phyloP scores from a whole-genome alignment of 768 basidiomycete species.

The Melanogaster broomeanus region DNA sequence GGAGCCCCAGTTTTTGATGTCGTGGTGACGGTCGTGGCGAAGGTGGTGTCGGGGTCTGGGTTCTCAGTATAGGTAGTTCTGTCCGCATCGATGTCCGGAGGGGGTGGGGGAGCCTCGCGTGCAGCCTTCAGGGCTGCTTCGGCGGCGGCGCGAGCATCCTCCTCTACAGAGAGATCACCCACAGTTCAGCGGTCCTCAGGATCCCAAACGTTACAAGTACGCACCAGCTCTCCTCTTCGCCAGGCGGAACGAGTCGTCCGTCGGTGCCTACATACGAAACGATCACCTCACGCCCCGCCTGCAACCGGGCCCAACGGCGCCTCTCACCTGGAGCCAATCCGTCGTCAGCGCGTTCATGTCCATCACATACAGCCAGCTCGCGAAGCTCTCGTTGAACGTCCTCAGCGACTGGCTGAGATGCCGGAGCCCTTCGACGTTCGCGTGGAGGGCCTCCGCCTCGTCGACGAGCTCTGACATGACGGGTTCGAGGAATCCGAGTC shows the following conservation, averaged over 20 bases:
- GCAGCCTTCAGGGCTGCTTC: conserved; percentile 51
- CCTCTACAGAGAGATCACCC: conserved; percentile 43
- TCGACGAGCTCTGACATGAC: conserved; percentile 85
- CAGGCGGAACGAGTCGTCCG: conserved; percentile 56
- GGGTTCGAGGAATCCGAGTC: conserved; percentile 83
- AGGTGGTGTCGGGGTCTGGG: conserved; percentile 37
- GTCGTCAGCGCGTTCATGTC: conserved; percentile 95
- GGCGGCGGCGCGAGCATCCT: conserved; percentile 53
- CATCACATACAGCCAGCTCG: conserved; percentile 88
- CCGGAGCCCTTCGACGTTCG: conserved; percentile 72
- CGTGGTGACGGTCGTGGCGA: conserved; percentile 24
- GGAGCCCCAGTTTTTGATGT: conserved; percentile 36
- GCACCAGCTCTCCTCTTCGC: conserved; percentile 64
- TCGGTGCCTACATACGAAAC: conserved; percentile 57
- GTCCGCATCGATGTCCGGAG: conserved; percentile 26
- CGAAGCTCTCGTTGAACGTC: conserved; percentile 91
- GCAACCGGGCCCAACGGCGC: conserved; percentile 15
- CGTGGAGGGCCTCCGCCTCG: conserved; percentile 79
- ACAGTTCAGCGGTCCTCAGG: not conserved
- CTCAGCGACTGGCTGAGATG: conserved; percentile 73
- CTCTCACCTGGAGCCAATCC: conserved; percentile 83
- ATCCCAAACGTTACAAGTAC: conserved; percentile 1
- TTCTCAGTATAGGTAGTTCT: conserved; percentile 32
- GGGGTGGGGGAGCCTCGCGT: conserved; percentile 25
- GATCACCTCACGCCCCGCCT: not conserved